Evolutionary conservation across 2,329 filamentous ascomycete species (phyloP), one percentile per base, ranked within the genome.

Genomic region (Ophiosphaerella korrae): DNA sequence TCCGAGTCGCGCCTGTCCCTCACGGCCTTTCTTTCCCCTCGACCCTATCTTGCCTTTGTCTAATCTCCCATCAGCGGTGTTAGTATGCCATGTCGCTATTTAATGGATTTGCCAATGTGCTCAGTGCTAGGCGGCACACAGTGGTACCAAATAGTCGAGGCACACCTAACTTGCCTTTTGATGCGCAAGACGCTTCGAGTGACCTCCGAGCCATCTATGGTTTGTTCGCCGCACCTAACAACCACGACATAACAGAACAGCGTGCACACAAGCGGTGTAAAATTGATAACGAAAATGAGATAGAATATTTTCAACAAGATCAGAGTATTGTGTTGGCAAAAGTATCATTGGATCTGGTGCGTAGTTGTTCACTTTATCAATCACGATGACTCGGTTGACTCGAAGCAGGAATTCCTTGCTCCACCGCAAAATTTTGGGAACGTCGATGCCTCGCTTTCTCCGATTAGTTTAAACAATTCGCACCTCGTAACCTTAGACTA

Each of bases 181-280:
- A 40, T 18, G 42, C 54, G 29, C 48, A 57, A 39, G 53, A 60
- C 48, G 49, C 49, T 36, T 46, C 48, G 26, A 47, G 57, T 24
- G 48, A 48, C 39, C 38, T 60, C 8, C 42, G 42, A 29, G 49
- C 50, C 37, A 35, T 67, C 33, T 53, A 52, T 7, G 39, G 31
- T 31, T 52, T 67, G 21, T 66, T 68, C 46, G 52, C 54, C 40
- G 40, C 49, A 23, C 38, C 50, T 21, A 29, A 37, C 42, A 29
- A 44, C n/a, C 31, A 29, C 23, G 42, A 36, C 23, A 38, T 26
- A 13, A 36, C 29, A 31, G 49, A 58, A 21, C 56, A 58, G 18
- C 64, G 62, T 39, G 53, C 63, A 18, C 55, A 52, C 21, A 74
- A 74, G 48, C 53, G 65, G 38, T 64, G 70, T 18, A 72, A 67